Percentiles rank a stretch among this genome's conserved stretches.
Evolutionary conservation across 2,329 filamentous ascomycete species (phyloP).

Genomic region (Thelonectria blattea): DNA sequence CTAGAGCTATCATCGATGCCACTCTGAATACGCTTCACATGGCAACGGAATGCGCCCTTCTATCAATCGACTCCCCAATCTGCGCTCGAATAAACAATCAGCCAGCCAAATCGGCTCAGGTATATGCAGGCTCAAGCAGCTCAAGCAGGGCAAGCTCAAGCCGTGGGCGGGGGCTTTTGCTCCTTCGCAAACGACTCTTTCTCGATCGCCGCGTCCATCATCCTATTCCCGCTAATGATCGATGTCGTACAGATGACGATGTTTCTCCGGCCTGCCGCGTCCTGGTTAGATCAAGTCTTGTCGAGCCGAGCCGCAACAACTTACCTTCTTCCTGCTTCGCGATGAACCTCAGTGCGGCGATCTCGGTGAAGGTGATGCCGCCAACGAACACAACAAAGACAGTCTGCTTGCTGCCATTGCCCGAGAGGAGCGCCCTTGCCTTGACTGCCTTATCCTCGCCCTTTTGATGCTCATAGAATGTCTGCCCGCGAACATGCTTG

Average conservation of each 20-base stretch:
- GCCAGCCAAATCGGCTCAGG: constrained; percentile 18
- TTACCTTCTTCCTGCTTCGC: constrained; percentile 79
- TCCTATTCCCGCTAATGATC: constrained; percentile 85
- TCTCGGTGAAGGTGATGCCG: constrained; percentile 96
- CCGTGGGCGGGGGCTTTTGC: constrained; percentile 26
- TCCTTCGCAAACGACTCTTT: constrained; percentile 65
- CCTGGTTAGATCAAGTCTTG: constrained; percentile 20
- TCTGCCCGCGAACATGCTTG: constrained; percentile 85
- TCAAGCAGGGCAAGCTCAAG: constrained; percentile 32
- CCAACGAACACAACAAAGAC: constrained; percentile 97
- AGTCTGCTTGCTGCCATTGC: constrained; percentile 79
- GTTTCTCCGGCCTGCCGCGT: constrained; percentile 68
- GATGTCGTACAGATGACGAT: constrained; percentile 93
- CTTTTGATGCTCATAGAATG: constrained; percentile 90
- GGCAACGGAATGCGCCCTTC: neutral
- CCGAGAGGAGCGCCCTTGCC: constrained; percentile 81
- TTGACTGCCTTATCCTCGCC: constrained; percentile 92
- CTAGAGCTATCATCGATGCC: constrained; percentile 1
- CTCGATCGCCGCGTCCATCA: constrained; percentile 87
- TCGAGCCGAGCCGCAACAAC: constrained; percentile 28
- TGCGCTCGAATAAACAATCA: constrained; percentile 16
- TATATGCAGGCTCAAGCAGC: constrained; percentile 25
- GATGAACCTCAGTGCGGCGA: constrained; percentile 91
- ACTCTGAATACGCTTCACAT: neutral
- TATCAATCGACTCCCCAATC: constrained; percentile 2